Evolutionary conservation across 352 stramenopile species (phyloP).

Genomic region (Phytophthora pluvialis): DNA sequence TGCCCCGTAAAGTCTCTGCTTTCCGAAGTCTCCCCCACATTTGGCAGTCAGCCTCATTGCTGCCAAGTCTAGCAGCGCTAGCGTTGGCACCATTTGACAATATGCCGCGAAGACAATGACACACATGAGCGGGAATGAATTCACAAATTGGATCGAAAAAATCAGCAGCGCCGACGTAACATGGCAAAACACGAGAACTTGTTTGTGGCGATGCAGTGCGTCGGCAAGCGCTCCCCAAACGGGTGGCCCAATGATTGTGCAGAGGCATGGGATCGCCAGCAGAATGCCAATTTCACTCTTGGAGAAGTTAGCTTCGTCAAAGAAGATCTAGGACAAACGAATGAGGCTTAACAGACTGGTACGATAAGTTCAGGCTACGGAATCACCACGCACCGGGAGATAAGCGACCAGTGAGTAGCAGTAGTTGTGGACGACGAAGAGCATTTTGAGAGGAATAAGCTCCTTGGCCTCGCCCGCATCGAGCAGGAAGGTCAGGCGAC

Average conservation of each 20-base stretch:
- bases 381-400: not conserved
- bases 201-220: constrained; percentile 45
- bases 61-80: constrained; percentile 56
- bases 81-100: constrained; percentile 45
- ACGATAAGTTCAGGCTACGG: not conserved
- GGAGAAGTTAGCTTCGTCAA: constrained; percentile 38
- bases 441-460: constrained; percentile 35
- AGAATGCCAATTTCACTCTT: constrained; percentile 62
- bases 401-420: constrained; percentile 36
- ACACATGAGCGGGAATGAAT: constrained; percentile 45
- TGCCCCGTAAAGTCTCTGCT: constrained; percentile 61
- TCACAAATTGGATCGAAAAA: constrained; percentile 48
- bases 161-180: constrained; percentile 47
- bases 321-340: constrained; percentile 26
- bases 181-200: constrained; percentile 54
- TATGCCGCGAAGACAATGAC: constrained; percentile 43
- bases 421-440: constrained; percentile 27
- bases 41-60: constrained; percentile 50
- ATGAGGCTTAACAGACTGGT: not conserved
- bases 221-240: constrained; percentile 60
- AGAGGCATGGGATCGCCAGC: constrained; percentile 53
- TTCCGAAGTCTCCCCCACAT: constrained; percentile 61
- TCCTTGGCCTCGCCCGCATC: constrained; percentile 33
- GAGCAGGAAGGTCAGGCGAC: constrained; percentile 27
- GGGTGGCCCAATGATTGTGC: constrained; percentile 49